Percentiles rank a stretch among this genome's conserved stretches.
Evolutionary conservation across 225 moss, liverwort and hornwort genomes (phyloP).

Genomic region (Asterella californica): DNA sequence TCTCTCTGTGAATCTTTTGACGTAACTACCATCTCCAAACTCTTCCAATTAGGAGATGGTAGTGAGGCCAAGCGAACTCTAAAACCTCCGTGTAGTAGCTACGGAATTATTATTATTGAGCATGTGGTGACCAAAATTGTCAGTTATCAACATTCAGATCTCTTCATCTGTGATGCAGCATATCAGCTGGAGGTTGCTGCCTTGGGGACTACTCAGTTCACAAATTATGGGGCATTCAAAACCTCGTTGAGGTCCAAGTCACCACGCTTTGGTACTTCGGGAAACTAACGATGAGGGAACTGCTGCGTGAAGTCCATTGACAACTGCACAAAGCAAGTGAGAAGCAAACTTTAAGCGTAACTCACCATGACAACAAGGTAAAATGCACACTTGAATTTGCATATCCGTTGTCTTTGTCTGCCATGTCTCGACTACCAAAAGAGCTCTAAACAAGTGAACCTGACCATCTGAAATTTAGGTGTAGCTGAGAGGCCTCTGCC

Average conservation of each 20-base stretch:
- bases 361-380: background rate
- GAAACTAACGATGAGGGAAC: constrained; percentile 67
- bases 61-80: background rate
- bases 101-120: background rate
- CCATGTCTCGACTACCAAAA: background rate
- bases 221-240: constrained; percentile 74
- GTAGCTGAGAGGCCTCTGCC: background rate
- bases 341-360: background rate
- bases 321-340: constrained; percentile 46
- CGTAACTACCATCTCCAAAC: constrained; percentile 1
- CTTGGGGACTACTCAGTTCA: constrained; percentile 46
- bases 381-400: background rate
- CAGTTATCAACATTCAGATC: no score
- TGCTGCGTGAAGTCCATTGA: constrained; percentile 58
- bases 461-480: background rate
- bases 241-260: constrained; percentile 72
- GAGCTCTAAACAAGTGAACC: background rate
- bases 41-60: no score
- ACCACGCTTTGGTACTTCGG: constrained; percentile 70
- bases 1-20: background rate
- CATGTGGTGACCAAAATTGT: constrained; percentile 29
- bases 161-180: background rate
- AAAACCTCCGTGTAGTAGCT: background rate
- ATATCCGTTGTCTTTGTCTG: no score
- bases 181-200: constrained; percentile 2